These are phyloP conservation scores for Boletus reticuloceps DNA, from an alignment of 768 basidiomycete species.

Conservation along the genomic window DNA sequence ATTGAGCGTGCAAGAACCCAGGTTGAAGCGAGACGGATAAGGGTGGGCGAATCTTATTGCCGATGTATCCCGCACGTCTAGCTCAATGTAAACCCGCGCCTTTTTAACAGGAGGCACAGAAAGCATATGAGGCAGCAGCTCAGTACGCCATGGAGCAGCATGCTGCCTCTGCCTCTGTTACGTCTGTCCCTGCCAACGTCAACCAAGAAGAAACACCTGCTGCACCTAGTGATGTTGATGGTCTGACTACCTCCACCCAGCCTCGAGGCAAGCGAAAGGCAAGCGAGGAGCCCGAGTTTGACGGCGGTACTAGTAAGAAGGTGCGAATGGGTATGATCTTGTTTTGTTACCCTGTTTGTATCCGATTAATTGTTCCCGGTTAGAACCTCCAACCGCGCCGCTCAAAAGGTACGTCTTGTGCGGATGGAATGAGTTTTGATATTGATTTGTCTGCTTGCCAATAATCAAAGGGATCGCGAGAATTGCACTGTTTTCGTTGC, in stretches of 20 bases:
- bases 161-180: slow-evolving; percentile 33
- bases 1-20: slow-evolving; percentile 63
- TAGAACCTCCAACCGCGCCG: slow-evolving; percentile 45
- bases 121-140: slow-evolving; percentile 48
- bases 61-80: neutral
- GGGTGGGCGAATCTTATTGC: slow-evolving; percentile 40
- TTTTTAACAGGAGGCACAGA: slow-evolving; percentile 57
- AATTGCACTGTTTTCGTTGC: slow-evolving; percentile 89
- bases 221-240: slow-evolving; percentile 30
- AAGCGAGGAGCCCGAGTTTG: slow-evolving; percentile 43
- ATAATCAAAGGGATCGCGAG: slow-evolving; percentile 80
- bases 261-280: slow-evolving; percentile 60
- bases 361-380: neutral
- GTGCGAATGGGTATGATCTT: slow-evolving; percentile 52
- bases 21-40: slow-evolving; percentile 60
- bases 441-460: neutral
- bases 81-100: neutral
- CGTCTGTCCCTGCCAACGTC: slow-evolving; percentile 12
- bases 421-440: neutral
- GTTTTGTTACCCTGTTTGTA: neutral
- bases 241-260: slow-evolving; percentile 31
- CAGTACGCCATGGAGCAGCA: slow-evolving; percentile 45
- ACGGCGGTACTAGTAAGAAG: slow-evolving; percentile 58
- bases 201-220: neutral
- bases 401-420: slow-evolving; percentile 54